Percentiles rank a stretch among this genome's conserved stretches.
phyloP scores from a whole-genome alignment of 768 basidiomycete species.

The Kwoniella europaea region DNA sequence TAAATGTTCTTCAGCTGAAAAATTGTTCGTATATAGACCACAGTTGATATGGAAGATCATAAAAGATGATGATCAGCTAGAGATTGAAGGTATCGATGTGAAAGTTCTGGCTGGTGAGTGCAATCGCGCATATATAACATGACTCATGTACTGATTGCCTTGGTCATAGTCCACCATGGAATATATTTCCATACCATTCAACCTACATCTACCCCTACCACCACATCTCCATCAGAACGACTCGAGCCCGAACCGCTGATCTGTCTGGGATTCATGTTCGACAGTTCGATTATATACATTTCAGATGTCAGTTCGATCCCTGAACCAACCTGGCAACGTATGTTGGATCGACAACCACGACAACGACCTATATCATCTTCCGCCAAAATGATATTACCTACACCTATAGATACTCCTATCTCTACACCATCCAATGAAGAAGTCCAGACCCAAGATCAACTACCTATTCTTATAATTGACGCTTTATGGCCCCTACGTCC shows the following conservation, averaged over 20 bases:
- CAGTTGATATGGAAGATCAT: conserved; percentile 79
- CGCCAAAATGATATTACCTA: conserved; percentile 9
- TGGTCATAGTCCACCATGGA: conserved; percentile 49
- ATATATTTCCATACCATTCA: conserved; percentile 48
- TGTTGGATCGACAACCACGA: conserved; percentile 1
- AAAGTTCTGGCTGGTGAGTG: conserved; percentile 51
- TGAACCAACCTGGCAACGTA: conserved; percentile 66
- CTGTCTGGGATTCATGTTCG: conserved; percentile 60
- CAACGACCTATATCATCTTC: too few species aligned
- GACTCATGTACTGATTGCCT: too few species aligned
- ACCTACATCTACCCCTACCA: conserved; percentile 1
- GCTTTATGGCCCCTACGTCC: conserved; percentile 67
- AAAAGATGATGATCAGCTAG: conserved; percentile 70
- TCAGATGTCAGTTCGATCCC: conserved; percentile 84
- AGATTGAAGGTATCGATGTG: conserved; percentile 63
- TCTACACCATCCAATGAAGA: conserved; percentile 14
- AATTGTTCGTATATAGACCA: conserved; percentile 19
- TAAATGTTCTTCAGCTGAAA: too few species aligned
- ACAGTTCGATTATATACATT: conserved; percentile 73
- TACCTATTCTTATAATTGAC: conserved; percentile 74
- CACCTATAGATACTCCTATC: conserved; percentile 20
- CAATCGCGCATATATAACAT: too few species aligned
- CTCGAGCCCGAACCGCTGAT: conserved; percentile 51
- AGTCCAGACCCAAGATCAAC: conserved; percentile 22
- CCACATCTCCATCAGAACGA: conserved; percentile 18